Percentiles rank a stretch among this genome's conserved stretches.
phyloP scores from a whole-genome alignment of 2,329 filamentous ascomycete genomes.

The Waltergamsia citrina region DNA sequence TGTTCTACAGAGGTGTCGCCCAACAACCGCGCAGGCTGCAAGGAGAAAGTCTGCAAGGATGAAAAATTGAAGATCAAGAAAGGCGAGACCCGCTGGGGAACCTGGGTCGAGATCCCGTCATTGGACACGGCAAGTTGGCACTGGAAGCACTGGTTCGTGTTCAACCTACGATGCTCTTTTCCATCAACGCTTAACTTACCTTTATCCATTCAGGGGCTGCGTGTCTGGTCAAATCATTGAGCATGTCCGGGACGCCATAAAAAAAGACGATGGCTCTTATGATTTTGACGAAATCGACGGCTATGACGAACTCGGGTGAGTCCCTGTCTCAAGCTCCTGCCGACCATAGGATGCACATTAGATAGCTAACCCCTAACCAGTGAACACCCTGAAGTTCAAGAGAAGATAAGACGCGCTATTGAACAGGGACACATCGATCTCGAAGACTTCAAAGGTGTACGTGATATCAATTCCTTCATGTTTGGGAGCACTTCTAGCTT shows the following conservation, averaged over 20 bases:
- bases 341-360: too few relatives aligned
- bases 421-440: constrained; percentile 72
- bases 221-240: constrained; percentile 66
- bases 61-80: constrained; percentile 62
- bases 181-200: not conserved
- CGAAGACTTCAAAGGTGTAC: constrained; percentile 82
- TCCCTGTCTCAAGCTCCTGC: constrained; percentile 6
- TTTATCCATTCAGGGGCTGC: constrained; percentile 93
- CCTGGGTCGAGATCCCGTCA: constrained; percentile 51
- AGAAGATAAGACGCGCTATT: constrained; percentile 65
- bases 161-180: constrained; percentile 3
- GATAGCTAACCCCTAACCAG: constrained; percentile 16
- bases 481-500: constrained; percentile 2
- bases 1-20: constrained; percentile 54
- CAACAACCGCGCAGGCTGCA: constrained; percentile 65
- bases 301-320: constrained; percentile 61
- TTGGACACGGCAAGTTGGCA: constrained; percentile 52
- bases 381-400: constrained; percentile 51
- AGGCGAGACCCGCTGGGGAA: constrained; percentile 69
- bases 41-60: constrained; percentile 65
- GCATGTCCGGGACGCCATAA: constrained; percentile 51
- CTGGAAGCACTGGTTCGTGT: constrained; percentile 78
- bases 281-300: constrained; percentile 67
- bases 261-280: constrained; percentile 31
- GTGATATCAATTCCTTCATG: too few relatives aligned